Base-by-base conservation (phyloP, 495 filamentous ascomycete species). In the Podospora appendiculata region DNA sequence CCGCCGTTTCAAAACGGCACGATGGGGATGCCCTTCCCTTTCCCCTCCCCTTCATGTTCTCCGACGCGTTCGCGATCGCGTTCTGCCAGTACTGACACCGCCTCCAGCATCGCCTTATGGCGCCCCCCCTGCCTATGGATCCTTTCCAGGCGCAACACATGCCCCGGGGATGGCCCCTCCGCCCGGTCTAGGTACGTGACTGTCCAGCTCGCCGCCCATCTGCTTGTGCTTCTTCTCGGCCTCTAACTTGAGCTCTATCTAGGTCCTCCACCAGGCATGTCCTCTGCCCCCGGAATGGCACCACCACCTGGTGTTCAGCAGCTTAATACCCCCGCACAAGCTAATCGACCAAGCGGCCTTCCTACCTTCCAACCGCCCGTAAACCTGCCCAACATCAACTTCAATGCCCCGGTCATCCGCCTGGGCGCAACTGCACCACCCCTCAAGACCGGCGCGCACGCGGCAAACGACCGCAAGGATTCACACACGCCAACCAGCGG, bases 381-480 rank as follows among this genome's bases (percentile, higher is more conserved):
- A 41, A 95, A 93, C 63, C 86, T 96, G 77, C 90, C 93, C 8
- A 93, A 95, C 68, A 96, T 98, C 73, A 96, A 99, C 72, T 95
- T 96, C 71, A 93, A 86, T 65, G 94, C 93, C 16, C 90, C 94
- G 46, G 92, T 97, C 36, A 97, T 99, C 67, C 88, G 93, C 19
- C 77, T 99, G 36, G 92, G 92, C 9, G 77, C 80, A 39, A 82
- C 79, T 3, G 79, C 82, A 8, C 80, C 80, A 4, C 84, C 85
- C 6, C 65, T 79, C 19, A 89, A 90, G 62, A 75, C 85, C 38
- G 68, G 80, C 38, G 77, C 76, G 0, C 53, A 61, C 10, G 45
- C 47, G n/a, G 70, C 78, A 10, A 69, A 80, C 59, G 73, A 77
- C 43, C 63, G 70, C 19, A 62, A 57, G 52, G 62, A 70, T 45